phyloP scores from a whole-genome alignment of 2,329 filamentous ascomycete genomes.

The Aspergillus persii region DNA sequence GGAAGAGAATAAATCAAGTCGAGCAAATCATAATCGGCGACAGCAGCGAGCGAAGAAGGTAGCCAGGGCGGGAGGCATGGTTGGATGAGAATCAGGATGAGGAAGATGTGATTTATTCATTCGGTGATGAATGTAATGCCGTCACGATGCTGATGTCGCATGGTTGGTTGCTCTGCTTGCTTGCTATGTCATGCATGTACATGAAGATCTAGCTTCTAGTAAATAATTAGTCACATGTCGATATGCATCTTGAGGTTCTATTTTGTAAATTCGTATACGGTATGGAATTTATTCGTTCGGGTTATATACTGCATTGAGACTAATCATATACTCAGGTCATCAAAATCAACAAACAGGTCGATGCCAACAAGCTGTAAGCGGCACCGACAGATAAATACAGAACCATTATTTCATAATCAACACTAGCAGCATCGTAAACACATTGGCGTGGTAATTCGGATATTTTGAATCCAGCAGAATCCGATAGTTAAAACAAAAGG shows the following conservation, averaged over 20 bases:
- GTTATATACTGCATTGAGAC: neutral
- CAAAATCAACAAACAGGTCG: too few relatives aligned
- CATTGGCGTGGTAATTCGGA: neutral
- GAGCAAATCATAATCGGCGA: constrained; percentile 82
- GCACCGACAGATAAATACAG: neutral
- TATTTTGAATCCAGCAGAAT: neutral
- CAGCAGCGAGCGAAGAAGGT: constrained; percentile 65
- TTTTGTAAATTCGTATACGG: too few relatives aligned
- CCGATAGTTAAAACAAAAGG: neutral
- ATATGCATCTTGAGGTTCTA: neutral
- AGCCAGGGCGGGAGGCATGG: constrained; percentile 52
- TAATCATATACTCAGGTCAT: neutral
- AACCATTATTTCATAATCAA: constrained; percentile 2
- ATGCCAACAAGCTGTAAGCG: too few relatives aligned
- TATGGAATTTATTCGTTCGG: neutral
- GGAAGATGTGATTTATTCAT: neutral
- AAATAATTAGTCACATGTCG: neutral
- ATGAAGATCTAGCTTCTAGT: neutral
- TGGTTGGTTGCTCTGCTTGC: neutral
- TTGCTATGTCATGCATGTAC: neutral
- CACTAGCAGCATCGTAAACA: constrained; percentile 4
- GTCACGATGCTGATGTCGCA: constrained; percentile 4
- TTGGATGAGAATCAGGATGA: constrained; percentile 17
- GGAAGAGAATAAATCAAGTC: constrained; percentile 75
- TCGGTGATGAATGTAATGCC: constrained; percentile 1